Evolutionary conservation across 257 asterid species (phyloP), one percentile per base, ranked within the genome.

Genomic region (Solanum virginianum): DNA sequence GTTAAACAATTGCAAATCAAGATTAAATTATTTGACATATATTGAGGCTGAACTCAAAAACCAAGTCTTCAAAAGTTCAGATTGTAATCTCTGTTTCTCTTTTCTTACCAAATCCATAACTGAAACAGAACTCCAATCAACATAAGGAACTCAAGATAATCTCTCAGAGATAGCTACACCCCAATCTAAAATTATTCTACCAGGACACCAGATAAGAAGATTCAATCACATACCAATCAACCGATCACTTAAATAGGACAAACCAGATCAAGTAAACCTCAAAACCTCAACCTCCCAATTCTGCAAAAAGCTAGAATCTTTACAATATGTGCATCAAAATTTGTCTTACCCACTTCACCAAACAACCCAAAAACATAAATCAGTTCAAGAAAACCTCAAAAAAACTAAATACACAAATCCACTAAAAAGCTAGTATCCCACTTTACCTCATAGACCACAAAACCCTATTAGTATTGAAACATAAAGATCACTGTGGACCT

Each of bases 201-300:
- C n/a, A 12, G 20, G 81, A 22, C 24, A 26, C 11, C 81, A n/a
- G 47, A 29, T 41, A 71, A 74, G 70, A 81, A 29, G 57, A 49
- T 55, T 65, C 53, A 54, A 62, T 63, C 83, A 82, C 65, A 57
- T 12, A 81, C 49, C 63, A 84, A 62, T 59, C 32, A n/a, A 83
- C 74, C 69, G 13, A 85, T 49, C 69, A 74, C 84, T 49, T 43
- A 55, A 83, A 80, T 24, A 84, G 22, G n/a, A 20, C 39, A 74
- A 86, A 45, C 69, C 83, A 81, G 47, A 88, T 86, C 77, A 84
- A 62, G 57, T 65, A 84, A 55, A 66, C 12, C 24, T 11, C 85
- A 60, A 83, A 80, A 1, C 12, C 41, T 43, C 68, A 70, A 85
- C 45, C 45, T 60, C 59, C 83, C 66, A n/a, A 24, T 9, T 43